Evolutionary conservation across 495 filamentous ascomycete species (phyloP), one percentile per base, ranked within the genome.

Genomic region (Platismatia glauca): DNA sequence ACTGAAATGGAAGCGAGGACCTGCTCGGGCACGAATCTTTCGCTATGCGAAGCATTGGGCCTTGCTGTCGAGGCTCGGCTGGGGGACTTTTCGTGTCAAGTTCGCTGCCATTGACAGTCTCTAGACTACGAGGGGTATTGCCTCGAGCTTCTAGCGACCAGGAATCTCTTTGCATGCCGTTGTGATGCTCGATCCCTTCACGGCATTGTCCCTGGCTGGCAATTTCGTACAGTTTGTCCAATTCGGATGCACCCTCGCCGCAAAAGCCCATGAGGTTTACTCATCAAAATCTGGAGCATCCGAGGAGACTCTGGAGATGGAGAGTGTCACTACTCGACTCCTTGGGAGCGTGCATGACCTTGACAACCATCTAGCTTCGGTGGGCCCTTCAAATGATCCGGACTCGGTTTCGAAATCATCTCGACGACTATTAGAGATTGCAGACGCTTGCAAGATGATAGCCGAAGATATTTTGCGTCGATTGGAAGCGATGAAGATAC

Each of bases 171-270:
- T 50, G 46, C 3, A 16, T 29, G 22, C 24, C 24, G 4, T 29
- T 50, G 46, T 29, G 46, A 50, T 50, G 46, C 22, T 50, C 46
- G 75, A 77, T 48, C 74, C 72, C 11, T 44, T 75, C 31, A 67
- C 75, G 6, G 72, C 72, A 2, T 66, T 79, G 50, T 70, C 72
- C 20, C 59, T 76, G 39, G 74, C 68, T 15, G 66, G 69, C 24
- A 74, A 67, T 29, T 68, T 76, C 50, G 39, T 77, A 15, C 55
- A 66, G 22, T 79, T 79, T 50, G 61, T 79, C 29, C 70, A 74
- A 52, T 76, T 76, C 60, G 66, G 69, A 15, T 66, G 63, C 15
- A 75, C 72, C 55, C 41, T 77, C 8, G 43, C 76, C 46, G 53
- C 63, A 7, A 59, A 62, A 12, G 64, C 64, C 0, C 64, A 69